A percentile compares a stretch with the other conserved stretches of the same genome.
These are phyloP conservation scores for Puccinia novopanici DNA, from an alignment of 1,284 basidiomycete species.

Conservation along the genomic window DNA sequence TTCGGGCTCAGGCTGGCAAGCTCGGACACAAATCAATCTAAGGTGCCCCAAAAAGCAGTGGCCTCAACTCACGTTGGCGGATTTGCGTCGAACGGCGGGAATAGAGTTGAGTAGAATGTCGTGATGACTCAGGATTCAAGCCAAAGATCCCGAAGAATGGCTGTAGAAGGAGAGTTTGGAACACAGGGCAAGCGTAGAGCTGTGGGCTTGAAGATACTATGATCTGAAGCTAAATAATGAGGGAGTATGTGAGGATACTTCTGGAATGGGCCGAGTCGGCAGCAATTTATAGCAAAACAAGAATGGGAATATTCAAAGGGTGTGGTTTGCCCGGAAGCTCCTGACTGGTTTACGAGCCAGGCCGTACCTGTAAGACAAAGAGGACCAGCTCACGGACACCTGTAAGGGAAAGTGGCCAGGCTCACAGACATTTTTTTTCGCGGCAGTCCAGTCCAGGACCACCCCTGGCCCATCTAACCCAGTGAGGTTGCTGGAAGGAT, in stretches of 20 bases:
- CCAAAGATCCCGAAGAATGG: neutral
- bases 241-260: neutral
- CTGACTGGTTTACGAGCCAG: neutral
- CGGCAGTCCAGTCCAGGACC: slow-evolving; percentile 10
- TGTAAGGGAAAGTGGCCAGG: neutral
- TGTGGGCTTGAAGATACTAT: neutral
- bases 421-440: slow-evolving; percentile 2
- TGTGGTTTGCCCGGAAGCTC: neutral
- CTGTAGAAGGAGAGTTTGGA: slow-evolving; percentile 10
- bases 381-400: neutral
- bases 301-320: slow-evolving; percentile 9
- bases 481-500: neutral
- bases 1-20: neutral
- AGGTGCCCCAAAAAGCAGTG: neutral
- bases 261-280: slow-evolving; percentile 15
- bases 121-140: slow-evolving; percentile 17
- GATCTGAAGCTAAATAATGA: slow-evolving; percentile 6
- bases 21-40: neutral
- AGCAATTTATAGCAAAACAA: slow-evolving; percentile 33
- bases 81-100: slow-evolving; percentile 14
- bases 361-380: neutral
- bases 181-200: slow-evolving; percentile 29
- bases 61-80: slow-evolving; percentile 23
- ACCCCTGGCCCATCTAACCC: neutral
- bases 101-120: neutral